A percentile compares a stretch with the other conserved stretches of the same genome.
These are phyloP conservation scores for Tausonia pullulans DNA, from an alignment of 1,284 basidiomycete genomes.

Conservation along the genomic window DNA sequence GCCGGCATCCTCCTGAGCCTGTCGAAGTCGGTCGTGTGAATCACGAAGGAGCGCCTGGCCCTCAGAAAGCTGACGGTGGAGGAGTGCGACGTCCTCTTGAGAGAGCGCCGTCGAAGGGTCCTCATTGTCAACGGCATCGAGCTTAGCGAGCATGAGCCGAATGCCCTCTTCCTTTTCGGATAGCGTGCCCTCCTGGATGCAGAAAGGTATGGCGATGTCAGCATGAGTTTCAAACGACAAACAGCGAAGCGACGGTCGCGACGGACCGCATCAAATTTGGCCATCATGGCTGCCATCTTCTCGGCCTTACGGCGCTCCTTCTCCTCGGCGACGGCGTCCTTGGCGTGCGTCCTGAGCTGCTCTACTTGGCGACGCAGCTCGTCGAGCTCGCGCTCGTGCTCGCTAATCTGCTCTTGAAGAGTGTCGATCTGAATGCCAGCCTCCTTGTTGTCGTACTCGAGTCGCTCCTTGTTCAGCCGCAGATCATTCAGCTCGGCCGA, in stretches of 20 bases:
- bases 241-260: not conserved
- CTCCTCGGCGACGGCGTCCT: constrained; percentile 77
- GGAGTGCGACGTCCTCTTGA: constrained; percentile 61
- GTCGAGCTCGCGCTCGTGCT: constrained; percentile 78
- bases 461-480: constrained; percentile 76
- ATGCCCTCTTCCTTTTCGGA: constrained; percentile 91
- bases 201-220: not conserved
- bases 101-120: constrained; percentile 48
- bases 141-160: constrained; percentile 65
- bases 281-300: constrained; percentile 99
- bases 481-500: constrained; percentile 74
- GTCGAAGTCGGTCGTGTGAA: constrained; percentile 76
- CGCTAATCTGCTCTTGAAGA: constrained; percentile 86
- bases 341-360: constrained; percentile 68
- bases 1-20: constrained; percentile 86
- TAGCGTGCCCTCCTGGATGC: constrained; percentile 60
- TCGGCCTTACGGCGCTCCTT: constrained; percentile 99
- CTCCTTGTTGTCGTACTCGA: constrained; percentile 95
- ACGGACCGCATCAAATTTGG: constrained; percentile 85
- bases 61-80: constrained; percentile 80
- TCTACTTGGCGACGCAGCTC: constrained; percentile 72
- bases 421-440: constrained; percentile 89
- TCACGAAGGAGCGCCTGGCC: constrained; percentile 76
- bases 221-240: not conserved
- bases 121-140: constrained; percentile 62